phyloP scores from a whole-genome alignment of 768 basidiomycete genomes.

The Lentinula sp. region DNA sequence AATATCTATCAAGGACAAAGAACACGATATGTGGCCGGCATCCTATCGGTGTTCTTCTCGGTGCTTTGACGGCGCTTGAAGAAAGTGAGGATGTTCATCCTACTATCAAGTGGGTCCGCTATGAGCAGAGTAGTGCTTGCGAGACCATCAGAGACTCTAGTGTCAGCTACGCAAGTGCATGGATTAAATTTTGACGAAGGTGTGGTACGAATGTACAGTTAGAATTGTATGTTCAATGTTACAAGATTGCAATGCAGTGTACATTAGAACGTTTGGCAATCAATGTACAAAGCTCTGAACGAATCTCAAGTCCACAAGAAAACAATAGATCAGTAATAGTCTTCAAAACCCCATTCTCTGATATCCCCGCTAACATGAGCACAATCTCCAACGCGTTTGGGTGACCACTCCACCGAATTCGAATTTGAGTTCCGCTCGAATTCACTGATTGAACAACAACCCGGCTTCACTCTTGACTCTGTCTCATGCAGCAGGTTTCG shows the following conservation, averaged over 20 bases:
- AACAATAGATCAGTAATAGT: slow-evolving; percentile 19
- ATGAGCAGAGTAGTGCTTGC: slow-evolving; percentile 88
- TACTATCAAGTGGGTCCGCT: slow-evolving; percentile 76
- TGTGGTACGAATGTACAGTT: background rate
- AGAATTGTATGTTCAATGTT: too few species aligned
- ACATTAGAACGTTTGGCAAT: background rate
- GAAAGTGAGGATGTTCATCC: slow-evolving; percentile 25
- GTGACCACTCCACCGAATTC: slow-evolving; percentile 36
- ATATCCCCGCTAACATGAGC: slow-evolving; percentile 53
- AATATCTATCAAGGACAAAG: slow-evolving; percentile 66
- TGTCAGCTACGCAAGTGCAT: slow-evolving; percentile 96
- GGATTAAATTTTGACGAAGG: slow-evolving; percentile 48
- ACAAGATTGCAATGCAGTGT: background rate
- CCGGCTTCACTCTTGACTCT: slow-evolving; percentile 48
- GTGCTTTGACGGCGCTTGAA: slow-evolving; percentile 61
- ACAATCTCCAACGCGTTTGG: slow-evolving; percentile 45
- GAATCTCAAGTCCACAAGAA: background rate
- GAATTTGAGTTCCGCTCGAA: slow-evolving; percentile 28
- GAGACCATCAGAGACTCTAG: slow-evolving; percentile 69
- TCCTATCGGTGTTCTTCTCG: slow-evolving; percentile 89
- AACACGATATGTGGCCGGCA: slow-evolving; percentile 98
- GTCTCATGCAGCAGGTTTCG: slow-evolving; percentile 51
- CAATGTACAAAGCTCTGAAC: background rate
- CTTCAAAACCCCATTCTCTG: slow-evolving; percentile 80
- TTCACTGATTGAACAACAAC: slow-evolving; percentile 69